Evolutionary conservation across 805 yeast species (phyloP).

Genomic region (Candida parachauliodes): DNA sequence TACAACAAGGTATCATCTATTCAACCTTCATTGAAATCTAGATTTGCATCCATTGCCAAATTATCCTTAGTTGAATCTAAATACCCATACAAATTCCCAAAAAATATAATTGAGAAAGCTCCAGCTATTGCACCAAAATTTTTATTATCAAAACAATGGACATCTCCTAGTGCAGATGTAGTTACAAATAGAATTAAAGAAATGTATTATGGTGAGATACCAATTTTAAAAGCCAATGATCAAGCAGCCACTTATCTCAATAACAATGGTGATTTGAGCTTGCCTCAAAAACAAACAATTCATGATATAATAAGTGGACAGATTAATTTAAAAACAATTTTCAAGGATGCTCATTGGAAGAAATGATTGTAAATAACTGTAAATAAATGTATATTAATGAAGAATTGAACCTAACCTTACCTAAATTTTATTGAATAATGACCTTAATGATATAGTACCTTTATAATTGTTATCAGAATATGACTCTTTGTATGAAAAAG

Average conservation of each 20-base stretch:
- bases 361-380: background rate
- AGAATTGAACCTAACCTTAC: background rate
- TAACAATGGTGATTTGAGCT: constrained; percentile 7
- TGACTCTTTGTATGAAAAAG: constrained; percentile 36
- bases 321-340: constrained; percentile 12
- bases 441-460: constrained; percentile 33
- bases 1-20: constrained; percentile 35
- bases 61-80: constrained; percentile 34
- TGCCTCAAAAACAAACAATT: constrained; percentile 29
- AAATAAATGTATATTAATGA: constrained; percentile 2
- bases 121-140: constrained; percentile 23
- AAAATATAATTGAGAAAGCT: constrained; percentile 23
- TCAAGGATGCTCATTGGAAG: constrained; percentile 17
- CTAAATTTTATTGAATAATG: constrained; percentile 33
- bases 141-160: constrained; percentile 28
- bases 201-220: constrained; percentile 31
- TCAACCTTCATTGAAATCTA: constrained; percentile 23
- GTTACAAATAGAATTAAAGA: constrained; percentile 23
- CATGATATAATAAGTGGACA: constrained; percentile 29
- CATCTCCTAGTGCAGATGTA: constrained; percentile 18
- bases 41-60: constrained; percentile 41
- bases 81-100: constrained; percentile 40
- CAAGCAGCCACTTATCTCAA: background rate
- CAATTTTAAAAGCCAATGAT: constrained; percentile 7
- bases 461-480: constrained; percentile 13